Base-by-base conservation (phyloP, 2,329 filamentous ascomycete genomes). In the Pestalotiopsis fici region DNA sequence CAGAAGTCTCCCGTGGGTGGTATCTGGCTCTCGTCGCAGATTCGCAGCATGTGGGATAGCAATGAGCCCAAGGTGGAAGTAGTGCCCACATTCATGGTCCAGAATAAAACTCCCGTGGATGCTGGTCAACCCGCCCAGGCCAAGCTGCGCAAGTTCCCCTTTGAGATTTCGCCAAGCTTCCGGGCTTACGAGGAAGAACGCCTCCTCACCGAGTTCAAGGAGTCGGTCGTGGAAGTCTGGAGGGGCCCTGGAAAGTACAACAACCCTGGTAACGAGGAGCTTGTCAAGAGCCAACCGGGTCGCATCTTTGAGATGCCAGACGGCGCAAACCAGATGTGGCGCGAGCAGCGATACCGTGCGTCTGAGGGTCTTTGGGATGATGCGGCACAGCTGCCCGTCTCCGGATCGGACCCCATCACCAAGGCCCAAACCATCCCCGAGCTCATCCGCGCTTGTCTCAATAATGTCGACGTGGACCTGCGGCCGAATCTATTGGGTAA, bases 301-400 rank as follows among this genome's bases (percentile, higher is more conserved):
- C 91, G 94, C 64, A 92, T 96, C 12, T 99, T 98, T 75, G 96
- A 99, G 83, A 96, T 99, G 88, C 96, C 96, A 11, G 94, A 98
- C 77, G 96, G 96, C 63, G 95, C 92, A 83, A 99, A 98, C 83
- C 93, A 97, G 79, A 92, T 97, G 81, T 99, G 97, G 85, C 91
- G 93, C 69, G 87, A 91, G 66, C 95, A 98, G 79, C 91, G 96
- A 63, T 98, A 92, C 86, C 89, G 90, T 72, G 91, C 94, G 12
- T 91, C 91, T 1, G 96, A 99, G 82, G 93, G 93, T 55, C 87
- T 99, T 78, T 99, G 96, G 86, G 95, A 98, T 77, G 91, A 94
- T 73, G 90, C 89, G 65, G 92, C 91, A 47, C 92, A 93, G 3
- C 88, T 93, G 65, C 79, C 82, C 3, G 76, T 81, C 13, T 71